Evolutionary conservation across 257 asterid genomes (phyloP).

Genomic region (Nicotiana paniculata): DNA sequence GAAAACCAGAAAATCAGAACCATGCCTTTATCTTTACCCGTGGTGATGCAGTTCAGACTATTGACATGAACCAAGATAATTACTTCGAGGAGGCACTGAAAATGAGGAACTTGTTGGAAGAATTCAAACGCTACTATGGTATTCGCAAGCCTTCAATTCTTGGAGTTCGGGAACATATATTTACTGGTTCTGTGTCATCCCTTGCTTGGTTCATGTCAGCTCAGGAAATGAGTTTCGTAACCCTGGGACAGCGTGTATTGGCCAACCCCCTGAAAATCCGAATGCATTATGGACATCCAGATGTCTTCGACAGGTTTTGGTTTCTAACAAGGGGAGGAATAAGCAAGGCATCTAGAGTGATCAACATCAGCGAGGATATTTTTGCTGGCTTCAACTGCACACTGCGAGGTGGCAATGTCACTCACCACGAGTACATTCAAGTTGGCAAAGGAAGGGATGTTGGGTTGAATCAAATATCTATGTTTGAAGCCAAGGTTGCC

Average conservation of each 20-base stretch:
- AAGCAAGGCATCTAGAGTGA: constrained; percentile 97
- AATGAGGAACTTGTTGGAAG: constrained; percentile 94
- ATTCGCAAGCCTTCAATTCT: constrained; percentile 90
- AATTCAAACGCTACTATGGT: constrained; percentile 71
- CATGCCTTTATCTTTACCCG: constrained; percentile 94
- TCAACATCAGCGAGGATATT: constrained; percentile 95
- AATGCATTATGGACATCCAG: constrained; percentile 99
- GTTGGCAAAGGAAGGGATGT: constrained; percentile 99
- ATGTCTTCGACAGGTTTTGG: constrained; percentile 98
- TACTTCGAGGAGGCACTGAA: constrained; percentile 98
- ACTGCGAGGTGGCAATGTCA: constrained; percentile 89
- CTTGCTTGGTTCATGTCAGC: constrained; percentile 99
- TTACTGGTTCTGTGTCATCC: constrained; percentile 96
- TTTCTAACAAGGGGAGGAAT: constrained; percentile 96
- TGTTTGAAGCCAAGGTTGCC: constrained; percentile 98
- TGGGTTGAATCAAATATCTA: constrained; percentile 88
- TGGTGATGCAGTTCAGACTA: constrained; percentile 98
- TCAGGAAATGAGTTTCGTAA: constrained; percentile 95
- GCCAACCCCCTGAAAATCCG: constrained; percentile 96
- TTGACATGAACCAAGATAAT: constrained; percentile 98
- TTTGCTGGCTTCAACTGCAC: constrained; percentile 99
- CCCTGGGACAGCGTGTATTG: constrained; percentile 97
- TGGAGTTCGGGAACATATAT: constrained; percentile 94
- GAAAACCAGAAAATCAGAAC: constrained; percentile 97
- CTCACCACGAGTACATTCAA: constrained; percentile 97